phyloP scores from a whole-genome alignment of 2,329 filamentous ascomycete genomes.

The Pezicula radicicola region DNA sequence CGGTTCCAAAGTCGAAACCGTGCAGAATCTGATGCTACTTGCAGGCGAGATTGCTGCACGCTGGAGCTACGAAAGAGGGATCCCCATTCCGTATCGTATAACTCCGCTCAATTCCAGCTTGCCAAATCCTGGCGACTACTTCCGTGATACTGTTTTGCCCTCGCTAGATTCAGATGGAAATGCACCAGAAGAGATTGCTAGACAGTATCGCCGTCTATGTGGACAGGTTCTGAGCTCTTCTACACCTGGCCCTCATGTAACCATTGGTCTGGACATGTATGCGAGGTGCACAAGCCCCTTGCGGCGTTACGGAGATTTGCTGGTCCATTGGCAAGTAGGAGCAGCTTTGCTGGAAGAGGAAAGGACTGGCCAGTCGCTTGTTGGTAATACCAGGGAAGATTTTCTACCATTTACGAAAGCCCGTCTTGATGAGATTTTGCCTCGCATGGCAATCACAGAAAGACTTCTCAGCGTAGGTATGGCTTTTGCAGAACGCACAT shows the following conservation, averaged over 20 bases:
- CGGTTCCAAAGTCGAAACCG: slow-evolving; percentile 31
- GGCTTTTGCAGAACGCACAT: slow-evolving; percentile 38
- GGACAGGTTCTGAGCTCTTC: slow-evolving; percentile 52
- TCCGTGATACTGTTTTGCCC: slow-evolving; percentile 16
- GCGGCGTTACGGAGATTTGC: slow-evolving; percentile 60
- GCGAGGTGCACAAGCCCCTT: slow-evolving; percentile 63
- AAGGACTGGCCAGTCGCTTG: slow-evolving; percentile 31
- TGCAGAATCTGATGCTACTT: slow-evolving; percentile 55
- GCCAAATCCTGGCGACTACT: slow-evolving; percentile 21
- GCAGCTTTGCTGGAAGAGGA: slow-evolving; percentile 48
- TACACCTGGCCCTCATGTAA: slow-evolving; percentile 51
- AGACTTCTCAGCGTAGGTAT: slow-evolving; percentile 13
- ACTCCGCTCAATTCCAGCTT: slow-evolving; percentile 21
- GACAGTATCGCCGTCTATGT: slow-evolving; percentile 31
- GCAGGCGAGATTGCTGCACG: slow-evolving; percentile 59
- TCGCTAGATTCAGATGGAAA: slow-evolving; percentile 12
- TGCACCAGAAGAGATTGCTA: slow-evolving; percentile 5
- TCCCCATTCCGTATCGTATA: slow-evolving; percentile 56
- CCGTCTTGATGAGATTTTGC: slow-evolving; percentile 22
- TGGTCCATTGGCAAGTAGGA: slow-evolving; percentile 67
- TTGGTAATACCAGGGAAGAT: slow-evolving; percentile 25
- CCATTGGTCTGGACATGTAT: slow-evolving; percentile 58
- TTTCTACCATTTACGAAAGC: slow-evolving; percentile 27
- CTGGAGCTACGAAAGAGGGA: slow-evolving; percentile 55
- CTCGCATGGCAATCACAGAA: slow-evolving; percentile 24